Evolutionary conservation across 2,329 filamentous ascomycete species (phyloP), one percentile per base, ranked within the genome.

Genomic region (Fusarium papillatum): DNA sequence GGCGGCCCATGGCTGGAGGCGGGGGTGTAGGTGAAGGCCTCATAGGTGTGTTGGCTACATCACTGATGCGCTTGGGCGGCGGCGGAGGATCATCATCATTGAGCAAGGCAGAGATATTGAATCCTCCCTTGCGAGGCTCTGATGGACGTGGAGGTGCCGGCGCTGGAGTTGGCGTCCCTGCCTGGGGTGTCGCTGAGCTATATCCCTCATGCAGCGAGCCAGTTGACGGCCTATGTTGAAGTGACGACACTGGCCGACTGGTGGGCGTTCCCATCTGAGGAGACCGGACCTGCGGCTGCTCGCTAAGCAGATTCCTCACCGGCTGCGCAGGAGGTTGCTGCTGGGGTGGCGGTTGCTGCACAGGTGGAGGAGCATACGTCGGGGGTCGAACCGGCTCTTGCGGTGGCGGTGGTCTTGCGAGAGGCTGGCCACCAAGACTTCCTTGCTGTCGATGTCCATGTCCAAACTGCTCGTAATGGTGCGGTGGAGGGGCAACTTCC

Each of bases 91-190:
- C 86, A 65, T 92, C 91, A 72, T 92, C 90, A 75, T 92, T 92
- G 5, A 93, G 85, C 71, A 93, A 81, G 1, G 90, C 90, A 88
- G 92, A 91, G 72, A 93, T 87, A 73, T 85, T 93, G 17, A 90
- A 92, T 10, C 88, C 92, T 34, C 88, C 91, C 83, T 92, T 93
- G n/a, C 88, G 86, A 59, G 84, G 83, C 75, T 90, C 88, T 4
- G 88, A 80, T 46, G 86, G 82, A 34, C 86, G 82, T 26, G 86
- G 78, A 13, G 86, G 80, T 34, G 84, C 84, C 5, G 84, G 72
- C 22, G 82, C 84, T 5, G 85, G 79, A 34, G 80, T 75, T n/a
- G 83, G 80, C 16, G 82, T 78, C 34, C 76, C 65, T 46, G 83
- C 73, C 43, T 80, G 79, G 57, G 82, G 77, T 22, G 82, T 76